These are phyloP conservation scores for Pseudogymnoascus sp. DNA, from an alignment of 2,329 filamentous ascomycete genomes.

Conservation along the genomic window DNA sequence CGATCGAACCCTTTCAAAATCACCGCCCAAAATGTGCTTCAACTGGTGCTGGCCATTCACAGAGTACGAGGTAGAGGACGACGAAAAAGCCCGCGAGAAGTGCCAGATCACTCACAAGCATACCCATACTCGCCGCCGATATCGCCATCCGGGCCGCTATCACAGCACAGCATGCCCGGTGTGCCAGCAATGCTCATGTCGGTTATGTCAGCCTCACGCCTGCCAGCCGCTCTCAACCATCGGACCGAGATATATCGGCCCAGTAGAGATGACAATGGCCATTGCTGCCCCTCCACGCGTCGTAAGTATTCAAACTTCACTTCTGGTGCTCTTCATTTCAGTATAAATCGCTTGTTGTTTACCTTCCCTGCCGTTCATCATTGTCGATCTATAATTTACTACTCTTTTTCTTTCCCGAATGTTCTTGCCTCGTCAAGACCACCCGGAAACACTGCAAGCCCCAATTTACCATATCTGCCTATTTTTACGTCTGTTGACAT, in stretches of 20 bases:
- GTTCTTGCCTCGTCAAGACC: background rate
- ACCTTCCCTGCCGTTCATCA: background rate
- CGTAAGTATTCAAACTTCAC: background rate
- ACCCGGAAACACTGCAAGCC: background rate
- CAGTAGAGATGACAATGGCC: background rate
- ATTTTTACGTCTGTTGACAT: background rate
- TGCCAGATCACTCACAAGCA: slow-evolving; percentile 2
- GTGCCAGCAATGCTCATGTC: background rate
- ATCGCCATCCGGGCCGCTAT: background rate
- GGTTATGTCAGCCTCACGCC: background rate
- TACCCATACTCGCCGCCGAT: background rate
- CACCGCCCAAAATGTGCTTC: background rate
- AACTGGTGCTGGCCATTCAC: slow-evolving; percentile 5
- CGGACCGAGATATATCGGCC: background rate
- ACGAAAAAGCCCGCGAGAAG: background rate
- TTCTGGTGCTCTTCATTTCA: background rate
- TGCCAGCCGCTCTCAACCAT: background rate
- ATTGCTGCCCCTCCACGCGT: background rate
- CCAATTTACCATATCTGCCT: background rate
- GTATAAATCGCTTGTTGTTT: background rate
- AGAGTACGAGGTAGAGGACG: background rate
- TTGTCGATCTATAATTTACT: background rate
- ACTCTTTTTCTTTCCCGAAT: background rate
- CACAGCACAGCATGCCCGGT: background rate
- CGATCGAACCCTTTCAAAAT: background rate